phyloP scores from a whole-genome alignment of 352 stramenopile genomes.

The Globisporangium iwayamae region DNA sequence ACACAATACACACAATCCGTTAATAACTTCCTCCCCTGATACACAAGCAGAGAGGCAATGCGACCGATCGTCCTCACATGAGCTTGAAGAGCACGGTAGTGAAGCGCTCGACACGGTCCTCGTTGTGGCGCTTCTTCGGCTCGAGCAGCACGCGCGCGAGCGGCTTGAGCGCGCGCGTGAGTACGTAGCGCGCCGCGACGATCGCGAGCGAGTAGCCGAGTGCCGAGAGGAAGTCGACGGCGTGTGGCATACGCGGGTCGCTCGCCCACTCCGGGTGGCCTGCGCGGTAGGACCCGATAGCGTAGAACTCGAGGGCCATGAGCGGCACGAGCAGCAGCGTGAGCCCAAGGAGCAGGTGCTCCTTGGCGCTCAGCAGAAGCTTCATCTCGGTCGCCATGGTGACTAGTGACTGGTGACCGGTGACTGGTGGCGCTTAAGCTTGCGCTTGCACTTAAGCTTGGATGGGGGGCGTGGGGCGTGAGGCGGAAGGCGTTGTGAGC shows the following conservation, averaged over 20 bases:
- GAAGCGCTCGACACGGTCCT: constrained; percentile 63
- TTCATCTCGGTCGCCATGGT: constrained; percentile 55
- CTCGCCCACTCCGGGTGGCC: constrained; percentile 27
- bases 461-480: background rate
- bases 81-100: constrained; percentile 74
- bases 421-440: too few relatives aligned
- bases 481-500: background rate
- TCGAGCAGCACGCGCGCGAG: constrained; percentile 44
- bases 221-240: constrained; percentile 35
- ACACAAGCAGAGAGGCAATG: background rate
- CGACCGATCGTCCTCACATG: constrained; percentile 27
- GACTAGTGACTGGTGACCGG: too few relatives aligned
- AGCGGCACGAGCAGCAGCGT: constrained; percentile 63
- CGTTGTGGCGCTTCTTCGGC: constrained; percentile 43
- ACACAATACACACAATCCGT: background rate
- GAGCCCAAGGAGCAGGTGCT: constrained; percentile 52
- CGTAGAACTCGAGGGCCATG: constrained; percentile 45
- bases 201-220: constrained; percentile 32
- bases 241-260: constrained; percentile 42
- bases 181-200: constrained; percentile 36
- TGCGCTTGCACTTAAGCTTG: background rate
- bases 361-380: constrained; percentile 48
- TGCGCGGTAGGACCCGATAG: constrained; percentile 40
- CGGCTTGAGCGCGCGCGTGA: constrained; percentile 35
- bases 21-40: background rate